These are phyloP conservation scores for Gymnopus androsaceus DNA, from an alignment of 1,284 basidiomycete genomes.

Conservation along the genomic window DNA sequence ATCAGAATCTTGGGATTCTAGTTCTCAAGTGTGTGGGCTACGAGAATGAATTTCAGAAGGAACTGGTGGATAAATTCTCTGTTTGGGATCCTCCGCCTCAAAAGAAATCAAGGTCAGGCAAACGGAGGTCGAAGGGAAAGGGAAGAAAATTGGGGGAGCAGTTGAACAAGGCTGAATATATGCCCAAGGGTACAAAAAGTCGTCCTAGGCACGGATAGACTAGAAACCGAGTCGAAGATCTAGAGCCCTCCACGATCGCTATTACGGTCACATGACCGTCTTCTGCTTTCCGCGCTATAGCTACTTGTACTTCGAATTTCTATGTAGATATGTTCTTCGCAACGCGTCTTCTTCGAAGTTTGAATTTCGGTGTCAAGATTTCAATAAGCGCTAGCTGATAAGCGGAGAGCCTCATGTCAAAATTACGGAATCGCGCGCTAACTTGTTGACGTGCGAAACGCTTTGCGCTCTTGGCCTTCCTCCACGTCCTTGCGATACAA, in stretches of 20 bases:
- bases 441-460: background rate
- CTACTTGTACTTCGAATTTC: background rate
- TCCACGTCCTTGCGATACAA: background rate
- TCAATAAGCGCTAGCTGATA: too few species aligned
- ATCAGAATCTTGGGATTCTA: background rate
- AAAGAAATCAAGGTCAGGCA: background rate
- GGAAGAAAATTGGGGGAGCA: background rate
- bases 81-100: background rate
- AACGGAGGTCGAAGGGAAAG: background rate
- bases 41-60: slow-evolving; percentile 8
- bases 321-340: background rate
- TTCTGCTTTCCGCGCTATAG: too few species aligned
- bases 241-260: too few species aligned
- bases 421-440: background rate
- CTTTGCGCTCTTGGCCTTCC: too few species aligned
- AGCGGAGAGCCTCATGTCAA: too few species aligned
- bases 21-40: slow-evolving; percentile 11
- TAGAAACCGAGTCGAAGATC: too few species aligned
- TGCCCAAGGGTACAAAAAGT: background rate
- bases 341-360: background rate
- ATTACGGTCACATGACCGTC: too few species aligned
- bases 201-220: too few species aligned
- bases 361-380: background rate
- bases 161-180: background rate
- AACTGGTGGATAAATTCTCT: background rate